These are phyloP conservation scores for Pseudoscleropodium purum DNA, from an alignment of 225 moss, liverwort and hornwort species.

Conservation along the genomic window DNA sequence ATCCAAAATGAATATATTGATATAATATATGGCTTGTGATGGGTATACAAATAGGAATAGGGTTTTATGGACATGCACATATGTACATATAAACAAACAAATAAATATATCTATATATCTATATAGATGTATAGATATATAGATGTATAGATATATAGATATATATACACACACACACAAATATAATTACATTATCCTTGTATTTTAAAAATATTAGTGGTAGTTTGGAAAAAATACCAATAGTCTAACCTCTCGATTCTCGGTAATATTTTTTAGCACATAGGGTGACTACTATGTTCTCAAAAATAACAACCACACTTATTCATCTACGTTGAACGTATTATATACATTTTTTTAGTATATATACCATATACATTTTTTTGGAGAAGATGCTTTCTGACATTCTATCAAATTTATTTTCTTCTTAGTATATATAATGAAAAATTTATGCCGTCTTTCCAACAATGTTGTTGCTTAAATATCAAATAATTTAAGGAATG, in stretches of 20 bases:
- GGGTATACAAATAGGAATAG: no score
- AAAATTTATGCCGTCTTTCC: not conserved
- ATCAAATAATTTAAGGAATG: not conserved
- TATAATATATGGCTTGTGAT: no score
- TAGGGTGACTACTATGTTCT: not conserved
- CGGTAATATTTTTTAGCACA: not conserved
- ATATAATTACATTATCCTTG: not conserved
- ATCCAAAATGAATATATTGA: not conserved
- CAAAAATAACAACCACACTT: no score
- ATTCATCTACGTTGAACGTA: not conserved
- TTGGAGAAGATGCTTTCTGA: not conserved
- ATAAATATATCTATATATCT: no score
- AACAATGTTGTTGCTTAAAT: not conserved
- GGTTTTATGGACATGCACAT: no score
- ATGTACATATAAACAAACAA: no score
- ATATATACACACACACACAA: no score
- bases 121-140: no score
- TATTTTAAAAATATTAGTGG: not conserved
- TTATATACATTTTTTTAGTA: no score
- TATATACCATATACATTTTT: no score
- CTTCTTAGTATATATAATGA: not conserved
- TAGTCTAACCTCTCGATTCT: rapidly evolving
- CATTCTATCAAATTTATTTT: not conserved
- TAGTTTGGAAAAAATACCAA: not conserved
- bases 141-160: no score